A percentile compares a stretch with the other conserved stretches of the same genome.
Conservation (phyloP, 2,329 filamentous ascomycete species). For the Colletotrichum higginsianum region DNA sequence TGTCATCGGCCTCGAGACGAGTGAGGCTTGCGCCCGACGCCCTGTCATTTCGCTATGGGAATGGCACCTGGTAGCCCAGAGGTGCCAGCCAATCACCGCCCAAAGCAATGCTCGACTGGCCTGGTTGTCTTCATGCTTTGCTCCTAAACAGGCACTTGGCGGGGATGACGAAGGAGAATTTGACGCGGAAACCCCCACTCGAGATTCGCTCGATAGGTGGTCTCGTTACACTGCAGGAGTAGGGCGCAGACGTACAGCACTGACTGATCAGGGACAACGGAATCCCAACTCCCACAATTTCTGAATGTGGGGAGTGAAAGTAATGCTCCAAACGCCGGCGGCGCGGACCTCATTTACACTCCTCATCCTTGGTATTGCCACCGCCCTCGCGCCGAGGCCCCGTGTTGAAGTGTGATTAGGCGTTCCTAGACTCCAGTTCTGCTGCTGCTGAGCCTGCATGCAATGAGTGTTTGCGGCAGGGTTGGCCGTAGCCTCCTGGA, state of each 20-base stretch:
- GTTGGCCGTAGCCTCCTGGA: slow-evolving; percentile 33
- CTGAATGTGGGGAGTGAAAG: slow-evolving; percentile 19
- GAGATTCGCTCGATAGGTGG: slow-evolving; percentile 1
- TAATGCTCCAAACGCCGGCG: slow-evolving; percentile 36
- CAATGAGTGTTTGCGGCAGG: slow-evolving; percentile 26
- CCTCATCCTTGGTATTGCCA: slow-evolving; percentile 20
- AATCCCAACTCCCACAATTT: slow-evolving; percentile 12
- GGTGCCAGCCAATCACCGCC: slow-evolving; percentile 17
- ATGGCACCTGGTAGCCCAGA: slow-evolving; percentile 21
- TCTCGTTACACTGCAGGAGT: slow-evolving; percentile 34
- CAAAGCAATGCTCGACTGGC: slow-evolving; percentile 1
- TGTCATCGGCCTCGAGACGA: slow-evolving; percentile 34
- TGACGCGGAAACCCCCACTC: slow-evolving; percentile 32
- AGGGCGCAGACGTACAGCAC: slow-evolving; percentile 18
- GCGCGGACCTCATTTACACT: slow-evolving; percentile 33
- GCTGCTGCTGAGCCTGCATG: slow-evolving; percentile 15
- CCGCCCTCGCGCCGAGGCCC: neutral
- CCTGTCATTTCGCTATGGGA: slow-evolving; percentile 26
- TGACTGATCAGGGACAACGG: slow-evolving; percentile 17
- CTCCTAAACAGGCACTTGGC: slow-evolving; percentile 24
- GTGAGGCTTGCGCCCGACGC: slow-evolving; percentile 17
- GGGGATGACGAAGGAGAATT: slow-evolving; percentile 33
- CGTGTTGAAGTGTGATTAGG: neutral
- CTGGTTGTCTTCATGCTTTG: slow-evolving; percentile 25
- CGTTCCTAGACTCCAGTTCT: neutral